These are phyloP conservation scores for Metschnikowia continentalis DNA, from an alignment of 805 yeast species.

Conservation along the genomic window DNA sequence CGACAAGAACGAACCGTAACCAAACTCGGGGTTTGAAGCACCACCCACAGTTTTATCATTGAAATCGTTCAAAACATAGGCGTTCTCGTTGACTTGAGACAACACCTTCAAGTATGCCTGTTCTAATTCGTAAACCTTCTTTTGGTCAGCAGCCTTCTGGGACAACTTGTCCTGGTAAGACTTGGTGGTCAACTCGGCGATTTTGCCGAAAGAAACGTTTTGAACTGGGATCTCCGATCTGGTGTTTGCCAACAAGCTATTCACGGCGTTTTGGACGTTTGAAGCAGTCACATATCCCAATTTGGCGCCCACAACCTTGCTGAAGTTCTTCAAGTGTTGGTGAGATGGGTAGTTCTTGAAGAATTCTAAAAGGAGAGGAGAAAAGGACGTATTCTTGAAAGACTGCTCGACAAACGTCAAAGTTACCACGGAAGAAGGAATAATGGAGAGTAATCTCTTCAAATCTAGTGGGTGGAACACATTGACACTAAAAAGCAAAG, in stretches of 20 bases:
- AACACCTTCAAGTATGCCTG: conserved; percentile 74
- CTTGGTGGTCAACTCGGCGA: conserved; percentile 27
- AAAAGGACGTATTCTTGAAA: conserved; percentile 36
- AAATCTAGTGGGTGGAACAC: conserved; percentile 73
- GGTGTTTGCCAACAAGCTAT: conserved; percentile 50
- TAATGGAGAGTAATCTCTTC: conserved; percentile 40
- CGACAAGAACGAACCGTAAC: conserved; percentile 72
- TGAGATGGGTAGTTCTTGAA: conserved; percentile 51
- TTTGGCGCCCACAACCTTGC: conserved; percentile 51
- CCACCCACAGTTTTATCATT: conserved; percentile 41
- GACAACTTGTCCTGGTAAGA: conserved; percentile 20
- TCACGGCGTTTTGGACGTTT: conserved; percentile 38
- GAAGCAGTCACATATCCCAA: conserved; percentile 46
- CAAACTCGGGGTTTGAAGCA: conserved; percentile 73
- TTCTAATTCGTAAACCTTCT: conserved; percentile 54
- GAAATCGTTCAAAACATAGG: conserved; percentile 60
- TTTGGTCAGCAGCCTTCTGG: conserved; percentile 34
- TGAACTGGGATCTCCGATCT: conserved; percentile 54
- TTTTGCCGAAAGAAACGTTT: conserved; percentile 56
- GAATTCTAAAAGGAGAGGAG: conserved; percentile 73
- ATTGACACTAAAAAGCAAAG: conserved; percentile 53
- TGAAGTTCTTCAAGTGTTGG: conserved; percentile 45
- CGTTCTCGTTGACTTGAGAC: conserved; percentile 56
- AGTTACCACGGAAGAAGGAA: conserved; percentile 53
- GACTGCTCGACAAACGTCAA: conserved; percentile 70